Conservation (phyloP, 2,329 filamentous ascomycete genomes). For the Sclerotiophoma versabilis region DNA sequence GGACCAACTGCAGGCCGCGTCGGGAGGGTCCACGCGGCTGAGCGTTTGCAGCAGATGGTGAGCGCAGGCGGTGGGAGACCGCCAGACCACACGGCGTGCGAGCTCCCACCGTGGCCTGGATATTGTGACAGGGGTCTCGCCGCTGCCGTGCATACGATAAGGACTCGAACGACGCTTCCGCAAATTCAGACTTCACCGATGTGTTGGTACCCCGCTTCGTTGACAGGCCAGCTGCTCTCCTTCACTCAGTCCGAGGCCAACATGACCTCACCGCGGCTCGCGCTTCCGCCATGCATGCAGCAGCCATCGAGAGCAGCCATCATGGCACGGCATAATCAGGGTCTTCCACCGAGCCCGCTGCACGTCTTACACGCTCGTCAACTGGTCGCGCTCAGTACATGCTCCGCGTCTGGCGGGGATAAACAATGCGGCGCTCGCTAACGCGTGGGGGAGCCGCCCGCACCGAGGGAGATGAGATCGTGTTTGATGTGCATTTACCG, state of each 20-base stretch:
- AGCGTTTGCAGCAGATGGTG: slow-evolving; percentile 39
- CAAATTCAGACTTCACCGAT: slow-evolving; percentile 34
- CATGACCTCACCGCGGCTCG: slow-evolving; percentile 14
- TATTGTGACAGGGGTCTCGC: slow-evolving; percentile 23
- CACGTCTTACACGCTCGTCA: slow-evolving; percentile 13
- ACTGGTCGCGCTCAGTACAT: slow-evolving; percentile 15
- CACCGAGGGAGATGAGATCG: slow-evolving; percentile 29
- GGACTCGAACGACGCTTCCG: slow-evolving; percentile 29
- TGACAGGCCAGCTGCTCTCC: slow-evolving; percentile 1
- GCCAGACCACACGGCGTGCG: slow-evolving; percentile 10
- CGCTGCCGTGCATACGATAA: slow-evolving; percentile 36
- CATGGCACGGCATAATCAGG: slow-evolving; percentile 17
- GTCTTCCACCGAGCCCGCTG: slow-evolving; percentile 21
- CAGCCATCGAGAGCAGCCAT: slow-evolving; percentile 14
- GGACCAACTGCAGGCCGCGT: slow-evolving; percentile 24
- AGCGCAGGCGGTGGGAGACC: slow-evolving; percentile 25
- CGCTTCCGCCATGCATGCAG: slow-evolving; percentile 16
- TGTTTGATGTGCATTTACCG: slow-evolving; percentile 31
- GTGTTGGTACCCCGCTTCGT: slow-evolving; percentile 35
- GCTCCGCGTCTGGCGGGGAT: slow-evolving; percentile 20
- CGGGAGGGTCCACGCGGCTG: slow-evolving; percentile 36
- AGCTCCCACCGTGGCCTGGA: slow-evolving; percentile 17
- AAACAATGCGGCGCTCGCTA: slow-evolving; percentile 23
- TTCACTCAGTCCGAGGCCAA: slow-evolving; percentile 6
- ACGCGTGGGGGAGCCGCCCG: slow-evolving; percentile 32